These are phyloP conservation scores for Colletotrichum magnum DNA, from an alignment of 2,329 filamentous ascomycete species.

Conservation along the genomic window DNA sequence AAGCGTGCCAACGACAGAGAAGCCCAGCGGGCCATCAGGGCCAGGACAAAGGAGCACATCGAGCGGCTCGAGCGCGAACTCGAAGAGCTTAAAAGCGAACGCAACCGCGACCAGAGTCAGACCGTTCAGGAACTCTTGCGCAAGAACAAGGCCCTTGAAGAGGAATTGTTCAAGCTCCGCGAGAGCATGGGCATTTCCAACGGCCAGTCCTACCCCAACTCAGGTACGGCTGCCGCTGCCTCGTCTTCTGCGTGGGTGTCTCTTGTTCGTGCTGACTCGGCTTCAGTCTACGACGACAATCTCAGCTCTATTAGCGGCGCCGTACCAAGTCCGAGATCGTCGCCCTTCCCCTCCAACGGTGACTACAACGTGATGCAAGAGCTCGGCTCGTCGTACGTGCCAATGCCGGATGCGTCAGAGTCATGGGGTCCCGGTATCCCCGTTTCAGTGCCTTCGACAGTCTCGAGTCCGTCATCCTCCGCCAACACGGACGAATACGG, in stretches of 20 bases:
- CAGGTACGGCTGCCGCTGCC: slow-evolving; percentile 52
- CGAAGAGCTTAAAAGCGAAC: slow-evolving; percentile 73
- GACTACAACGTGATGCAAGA: slow-evolving; percentile 61
- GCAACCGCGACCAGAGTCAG: slow-evolving; percentile 64
- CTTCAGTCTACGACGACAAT: slow-evolving; percentile 58
- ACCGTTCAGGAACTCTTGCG: slow-evolving; percentile 66
- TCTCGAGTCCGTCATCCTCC: slow-evolving; percentile 67
- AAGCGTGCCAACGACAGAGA: slow-evolving; percentile 94
- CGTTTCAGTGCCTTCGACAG: slow-evolving; percentile 62
- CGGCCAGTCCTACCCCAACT: slow-evolving; percentile 57
- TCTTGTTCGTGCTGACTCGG: slow-evolving; percentile 40
- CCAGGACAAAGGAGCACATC: slow-evolving; percentile 89
- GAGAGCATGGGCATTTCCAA: slow-evolving; percentile 61
- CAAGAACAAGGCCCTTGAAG: slow-evolving; percentile 68
- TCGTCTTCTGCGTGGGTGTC: slow-evolving; percentile 38
- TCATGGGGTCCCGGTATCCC: slow-evolving; percentile 61
- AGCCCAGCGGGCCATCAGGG: slow-evolving; percentile 88
- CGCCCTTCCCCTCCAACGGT: slow-evolving; percentile 58
- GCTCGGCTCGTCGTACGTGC: slow-evolving; percentile 57
- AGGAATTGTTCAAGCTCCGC: slow-evolving; percentile 63
- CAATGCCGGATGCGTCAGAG: slow-evolving; percentile 60
- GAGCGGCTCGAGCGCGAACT: slow-evolving; percentile 83
- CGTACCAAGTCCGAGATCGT: slow-evolving; percentile 60
- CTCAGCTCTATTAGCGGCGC: slow-evolving; percentile 55
- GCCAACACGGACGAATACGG: slow-evolving; percentile 63